Base-by-base conservation (phyloP, 495 filamentous ascomycete species). In the Monascus purpureus region DNA sequence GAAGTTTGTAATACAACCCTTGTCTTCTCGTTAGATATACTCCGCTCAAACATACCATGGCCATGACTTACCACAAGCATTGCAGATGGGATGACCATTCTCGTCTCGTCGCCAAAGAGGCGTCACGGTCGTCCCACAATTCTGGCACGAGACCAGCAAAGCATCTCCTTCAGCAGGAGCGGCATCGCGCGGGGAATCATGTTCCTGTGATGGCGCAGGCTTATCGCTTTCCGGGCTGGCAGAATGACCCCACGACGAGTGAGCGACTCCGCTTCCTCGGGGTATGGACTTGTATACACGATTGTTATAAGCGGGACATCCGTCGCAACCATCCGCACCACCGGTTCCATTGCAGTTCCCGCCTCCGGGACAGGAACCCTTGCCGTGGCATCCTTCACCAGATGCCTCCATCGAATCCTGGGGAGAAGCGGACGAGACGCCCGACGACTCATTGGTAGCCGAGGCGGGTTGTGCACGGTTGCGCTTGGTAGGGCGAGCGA, bases 1-100 rank as follows among this genome's bases (percentile, higher is more conserved):
- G 90, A 1, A 97, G 74, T 52, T 96, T 97, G 55, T 93, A 83
- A 49, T 96, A 96, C n/a, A 96, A 61, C 18, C 87, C 87, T 95
- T 39, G 27, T 17, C 14, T 28, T 22, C 42, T 64, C 40, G 57
- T 53, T 41, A 25, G 26, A 37, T 32, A 32, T n/a, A n/a, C n/a
- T n/a, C n/a, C n/a, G n/a, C n/a, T n/a, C n/a, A n/a, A n/a, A n/a
- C n/a, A n/a, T n/a, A n/a, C n/a, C n/a, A n/a, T n/a, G n/a, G n/a
- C n/a, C n/a, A n/a, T 29, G 12, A 30, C 83, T 46, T 70, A 93
- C 90, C 90, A 56, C 90, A 97, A 32, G 90, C 90, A 61, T 97
- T 97, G 62, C 90, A 97, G 38, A 97, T 96, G 3, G 86, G 94
- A 63, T 95, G 85, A 9, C 92, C 92, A 42, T 75, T 74, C 53